A percentile compares a stretch with the other conserved stretches of the same genome.
Evolutionary conservation across 306 rosid genomes (phyloP).

Genomic region (Trichosanthes cucumerina): DNA sequence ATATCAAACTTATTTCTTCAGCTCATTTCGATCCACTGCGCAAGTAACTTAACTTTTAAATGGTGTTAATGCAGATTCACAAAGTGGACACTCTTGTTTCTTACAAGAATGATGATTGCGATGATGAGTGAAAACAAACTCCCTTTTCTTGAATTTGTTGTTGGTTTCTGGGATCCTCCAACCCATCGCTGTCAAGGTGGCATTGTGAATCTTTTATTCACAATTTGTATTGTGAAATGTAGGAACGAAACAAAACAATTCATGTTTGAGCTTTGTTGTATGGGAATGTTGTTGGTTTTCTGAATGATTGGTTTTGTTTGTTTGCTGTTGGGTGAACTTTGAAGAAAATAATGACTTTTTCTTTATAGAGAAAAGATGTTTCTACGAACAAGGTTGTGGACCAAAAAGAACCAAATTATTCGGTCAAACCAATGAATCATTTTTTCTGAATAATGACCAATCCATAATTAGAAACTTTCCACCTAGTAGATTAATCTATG

Average conservation of each 20-base stretch:
- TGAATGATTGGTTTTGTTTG: neutral
- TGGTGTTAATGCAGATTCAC: constrained; percentile 57
- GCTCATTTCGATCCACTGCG: neutral
- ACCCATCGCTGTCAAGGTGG: neutral
- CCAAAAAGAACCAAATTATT: neutral
- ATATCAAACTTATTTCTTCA: neutral
- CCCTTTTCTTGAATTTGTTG: neutral
- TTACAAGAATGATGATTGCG: constrained; percentile 93
- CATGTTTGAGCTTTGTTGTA: neutral
- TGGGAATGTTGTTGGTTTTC: neutral
- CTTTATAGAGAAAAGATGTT: neutral
- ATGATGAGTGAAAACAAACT: constrained; percentile 35
- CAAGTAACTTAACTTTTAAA: neutral
- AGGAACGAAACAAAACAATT: too few relatives aligned
- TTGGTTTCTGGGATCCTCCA: neutral
- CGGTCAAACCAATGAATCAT: neutral
- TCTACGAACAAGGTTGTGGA: neutral
- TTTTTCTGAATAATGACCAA: neutral
- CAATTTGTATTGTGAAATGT: constrained; percentile 17
- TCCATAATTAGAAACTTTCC: neutral
- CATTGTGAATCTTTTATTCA: constrained; percentile 61
- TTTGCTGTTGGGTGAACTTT: neutral
- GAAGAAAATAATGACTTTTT: too few relatives aligned
- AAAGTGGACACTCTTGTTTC: constrained; percentile 88
- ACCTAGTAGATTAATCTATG: neutral